These are phyloP conservation scores for Camellia sinensis DNA, from an alignment of 148 eudicot species.

Conservation along the genomic window DNA sequence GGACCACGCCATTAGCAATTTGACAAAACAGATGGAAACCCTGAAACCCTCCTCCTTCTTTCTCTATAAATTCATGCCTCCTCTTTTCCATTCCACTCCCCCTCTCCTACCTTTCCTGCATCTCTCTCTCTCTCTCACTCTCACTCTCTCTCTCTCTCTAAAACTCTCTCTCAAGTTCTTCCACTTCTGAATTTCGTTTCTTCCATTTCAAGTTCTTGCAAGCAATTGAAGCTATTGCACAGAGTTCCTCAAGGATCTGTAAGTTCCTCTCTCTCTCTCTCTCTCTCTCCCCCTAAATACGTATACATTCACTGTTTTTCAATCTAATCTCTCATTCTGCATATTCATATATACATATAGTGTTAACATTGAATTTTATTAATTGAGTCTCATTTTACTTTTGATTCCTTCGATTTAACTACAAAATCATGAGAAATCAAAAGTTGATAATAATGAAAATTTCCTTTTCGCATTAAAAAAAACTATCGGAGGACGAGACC, in stretches of 20 bases:
- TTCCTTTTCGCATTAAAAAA: neutral
- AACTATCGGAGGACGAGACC: neutral
- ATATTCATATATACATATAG: neutral
- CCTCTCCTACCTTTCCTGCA: neutral
- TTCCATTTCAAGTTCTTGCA: neutral
- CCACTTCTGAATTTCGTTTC: neutral
- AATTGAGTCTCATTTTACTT: neutral
- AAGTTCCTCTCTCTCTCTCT: neutral
- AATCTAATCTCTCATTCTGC: too few species aligned
- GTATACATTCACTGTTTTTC: too few species aligned
- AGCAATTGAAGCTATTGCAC: neutral
- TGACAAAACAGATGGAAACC: neutral
- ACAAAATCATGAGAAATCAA: neutral
- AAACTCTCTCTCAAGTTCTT: neutral
- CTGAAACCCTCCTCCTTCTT: neutral
- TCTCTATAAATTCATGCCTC: neutral
- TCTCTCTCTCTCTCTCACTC: neutral
- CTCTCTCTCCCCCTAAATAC: neutral
- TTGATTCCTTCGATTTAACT: neutral
- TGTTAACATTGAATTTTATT: neutral
- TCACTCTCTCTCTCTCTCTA: neutral
- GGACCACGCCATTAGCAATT: slow-evolving; percentile 22
- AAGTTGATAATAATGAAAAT: neutral
- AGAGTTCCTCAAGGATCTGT: neutral
- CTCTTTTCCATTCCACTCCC: neutral